A percentile compares a stretch with the other conserved stretches of the same genome.
phyloP scores from a whole-genome alignment of 2,329 filamentous ascomycete genomes.

The Trichoderma cornu-damae region DNA sequence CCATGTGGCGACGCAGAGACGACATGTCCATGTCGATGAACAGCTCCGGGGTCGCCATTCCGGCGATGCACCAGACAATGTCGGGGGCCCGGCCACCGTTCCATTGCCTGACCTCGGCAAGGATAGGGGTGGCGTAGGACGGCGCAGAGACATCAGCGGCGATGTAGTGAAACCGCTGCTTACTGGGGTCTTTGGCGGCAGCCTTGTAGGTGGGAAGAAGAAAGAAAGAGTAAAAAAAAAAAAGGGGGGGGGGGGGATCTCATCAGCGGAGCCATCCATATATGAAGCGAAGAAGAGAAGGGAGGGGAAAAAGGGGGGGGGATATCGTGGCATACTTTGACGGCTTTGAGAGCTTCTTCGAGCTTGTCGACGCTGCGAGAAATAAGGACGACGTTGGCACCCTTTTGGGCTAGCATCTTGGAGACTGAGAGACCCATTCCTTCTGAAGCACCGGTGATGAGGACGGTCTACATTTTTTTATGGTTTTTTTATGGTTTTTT shows the following conservation, averaged over 20 bases:
- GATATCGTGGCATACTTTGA: conserved; percentile 47
- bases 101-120: conserved; percentile 71
- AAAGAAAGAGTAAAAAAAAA: too few relatives aligned
- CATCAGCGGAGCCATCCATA: background rate
- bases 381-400: conserved; percentile 81
- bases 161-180: conserved; percentile 78
- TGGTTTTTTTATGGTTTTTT: too few relatives aligned
- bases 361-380: conserved; percentile 74
- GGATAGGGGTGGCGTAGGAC: conserved; percentile 62
- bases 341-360: conserved; percentile 58
- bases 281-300: background rate
- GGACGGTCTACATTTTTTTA: conserved; percentile 58
- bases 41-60: conserved; percentile 65
- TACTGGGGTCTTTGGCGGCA: conserved; percentile 57
- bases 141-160: conserved; percentile 72
- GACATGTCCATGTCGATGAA: conserved; percentile 69
- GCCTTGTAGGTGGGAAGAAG: conserved; percentile 46
- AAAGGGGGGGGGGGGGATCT: too few relatives aligned
- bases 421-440: conserved; percentile 81
- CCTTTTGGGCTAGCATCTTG: conserved; percentile 69
- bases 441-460: conserved; percentile 88
- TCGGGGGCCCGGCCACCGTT: conserved; percentile 71
- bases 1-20: conserved; percentile 72
- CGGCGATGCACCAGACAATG: conserved; percentile 87
- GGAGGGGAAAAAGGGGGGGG: too few relatives aligned